These are phyloP conservation scores for Dysphania ambrosioides DNA, from an alignment of 148 eudicot genomes.

Conservation along the genomic window DNA sequence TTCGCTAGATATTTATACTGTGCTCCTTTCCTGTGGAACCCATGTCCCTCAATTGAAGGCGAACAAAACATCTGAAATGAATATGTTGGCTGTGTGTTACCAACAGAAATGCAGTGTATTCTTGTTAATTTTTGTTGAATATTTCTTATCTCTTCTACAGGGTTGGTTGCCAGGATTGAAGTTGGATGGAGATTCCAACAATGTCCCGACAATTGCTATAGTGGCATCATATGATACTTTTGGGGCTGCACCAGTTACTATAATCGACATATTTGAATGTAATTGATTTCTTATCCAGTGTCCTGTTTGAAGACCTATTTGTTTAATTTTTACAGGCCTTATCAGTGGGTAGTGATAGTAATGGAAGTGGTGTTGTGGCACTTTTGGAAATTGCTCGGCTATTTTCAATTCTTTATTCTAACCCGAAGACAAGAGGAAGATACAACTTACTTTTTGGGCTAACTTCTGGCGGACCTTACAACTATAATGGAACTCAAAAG, in stretches of 20 bases:
- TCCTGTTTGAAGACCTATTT: constrained; percentile 9
- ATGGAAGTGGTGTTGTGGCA: constrained; percentile 92
- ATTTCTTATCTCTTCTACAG: constrained; percentile 41
- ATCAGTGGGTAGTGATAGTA: constrained; percentile 97
- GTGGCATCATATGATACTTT: constrained; percentile 99
- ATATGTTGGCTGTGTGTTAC: background rate
- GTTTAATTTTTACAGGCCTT: constrained; percentile 50
- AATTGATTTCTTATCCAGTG: background rate
- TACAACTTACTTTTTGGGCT: constrained; percentile 95
- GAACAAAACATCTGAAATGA: background rate
- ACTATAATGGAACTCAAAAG: constrained; percentile 95
- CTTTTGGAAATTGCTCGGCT: constrained; percentile 91
- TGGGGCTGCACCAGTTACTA: constrained; percentile 89
- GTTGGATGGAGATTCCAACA: constrained; percentile 84
- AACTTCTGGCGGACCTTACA: constrained; percentile 98
- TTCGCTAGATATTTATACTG: background rate
- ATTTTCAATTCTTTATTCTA: constrained; percentile 82
- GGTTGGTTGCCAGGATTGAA: constrained; percentile 99
- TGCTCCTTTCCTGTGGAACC: background rate
- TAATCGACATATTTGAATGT: constrained; percentile 11
- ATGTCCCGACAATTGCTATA: constrained; percentile 90
- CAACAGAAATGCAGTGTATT: background rate
- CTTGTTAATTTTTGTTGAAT: constrained; percentile 16
- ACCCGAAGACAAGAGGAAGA: constrained; percentile 90
- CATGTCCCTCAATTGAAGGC: background rate